A percentile compares a stretch with the other conserved stretches of the same genome.
These are phyloP conservation scores for Berberis thunbergii DNA, from an alignment of 164 flowering plant genomes.

Conservation along the genomic window DNA sequence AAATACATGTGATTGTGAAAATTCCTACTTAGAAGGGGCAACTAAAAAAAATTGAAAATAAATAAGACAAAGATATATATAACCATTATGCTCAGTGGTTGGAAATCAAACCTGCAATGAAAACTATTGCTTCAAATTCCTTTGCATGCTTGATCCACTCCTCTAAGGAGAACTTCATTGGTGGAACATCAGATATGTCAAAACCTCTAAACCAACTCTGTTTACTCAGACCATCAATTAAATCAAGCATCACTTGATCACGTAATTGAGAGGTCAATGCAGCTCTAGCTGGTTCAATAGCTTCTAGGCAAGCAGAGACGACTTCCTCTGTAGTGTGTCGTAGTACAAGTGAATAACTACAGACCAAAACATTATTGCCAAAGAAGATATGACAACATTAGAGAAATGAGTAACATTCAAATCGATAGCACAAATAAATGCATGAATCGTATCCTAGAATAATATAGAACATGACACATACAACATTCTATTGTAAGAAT, in stretches of 20 bases:
- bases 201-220: conserved; percentile 70
- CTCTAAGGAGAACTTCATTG: conserved; percentile 38
- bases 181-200: conserved; percentile 58
- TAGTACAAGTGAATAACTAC: conserved; percentile 75
- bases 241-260: conserved; percentile 55
- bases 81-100: background rate
- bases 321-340: conserved; percentile 94
- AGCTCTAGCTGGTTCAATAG: conserved; percentile 62
- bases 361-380: background rate
- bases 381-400: background rate
- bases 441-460: too few relatives aligned
- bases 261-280: conserved; percentile 57
- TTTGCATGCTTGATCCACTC: conserved; percentile 70
- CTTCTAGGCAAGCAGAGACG: conserved; percentile 70
- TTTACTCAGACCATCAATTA: conserved; percentile 48
- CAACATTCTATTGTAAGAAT: too few relatives aligned
- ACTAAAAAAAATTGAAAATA: too few relatives aligned
- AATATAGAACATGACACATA: too few relatives aligned
- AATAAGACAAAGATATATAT: too few relatives aligned
- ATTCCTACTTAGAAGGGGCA: too few relatives aligned
- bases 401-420: background rate
- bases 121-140: conserved; percentile 69
- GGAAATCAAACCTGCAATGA: conserved; percentile 65
- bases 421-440: too few relatives aligned
- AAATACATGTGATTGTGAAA: too few relatives aligned